Evolutionary conservation across 2,329 filamentous ascomycete species (phyloP), one percentile per base, ranked within the genome.

Genomic region (Trichoderma koningiopsis): DNA sequence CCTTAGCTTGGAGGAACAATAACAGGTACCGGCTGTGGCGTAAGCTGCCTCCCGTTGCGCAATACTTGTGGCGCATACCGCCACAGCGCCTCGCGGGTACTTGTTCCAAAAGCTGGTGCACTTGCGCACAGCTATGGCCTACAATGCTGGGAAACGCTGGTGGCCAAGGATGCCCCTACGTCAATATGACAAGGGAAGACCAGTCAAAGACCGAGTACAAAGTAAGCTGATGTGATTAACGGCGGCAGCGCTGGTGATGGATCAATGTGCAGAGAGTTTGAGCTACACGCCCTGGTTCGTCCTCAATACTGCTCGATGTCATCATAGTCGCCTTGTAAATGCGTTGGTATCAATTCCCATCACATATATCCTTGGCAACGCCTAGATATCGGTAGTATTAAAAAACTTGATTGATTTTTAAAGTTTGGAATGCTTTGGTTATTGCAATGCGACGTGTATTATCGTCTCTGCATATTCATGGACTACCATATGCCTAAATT

Each of bases 1-100:
- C 49, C n/a, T 56, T 53, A 49, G 4, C n/a, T 16, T 24, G 35
- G 22, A n/a, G 19, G 35, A n/a, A 33, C 40, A 40, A 65, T 33
- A 8, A 52, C 62, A 65, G 33, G 52, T 35, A n/a, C 56, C 62
- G 52, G 35, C 52, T 65, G 62, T 65, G 62, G 62, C 62, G 62
- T 57, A 1, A 29, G 27, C 37, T 40, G 19, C 37, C 52, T 4
- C 14, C 11, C 62, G 31, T 55, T 53, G 61, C 61, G 61, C 49
- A 64, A 64, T 40, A 29, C 3, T 6, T 56, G 62, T 65, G 62
- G 62, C 62, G 62, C 52, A 52, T 65, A 22, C 24, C 58, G 58
- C 58, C 58, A 60, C 58, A 60, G 37, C 37, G 37, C 58, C 19
- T 47, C 37, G 10, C 57, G 40, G 19, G 40, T 43, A 43, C 40